These are phyloP conservation scores for Starmerella asiatica DNA, from an alignment of 805 yeast species.

Conservation along the genomic window DNA sequence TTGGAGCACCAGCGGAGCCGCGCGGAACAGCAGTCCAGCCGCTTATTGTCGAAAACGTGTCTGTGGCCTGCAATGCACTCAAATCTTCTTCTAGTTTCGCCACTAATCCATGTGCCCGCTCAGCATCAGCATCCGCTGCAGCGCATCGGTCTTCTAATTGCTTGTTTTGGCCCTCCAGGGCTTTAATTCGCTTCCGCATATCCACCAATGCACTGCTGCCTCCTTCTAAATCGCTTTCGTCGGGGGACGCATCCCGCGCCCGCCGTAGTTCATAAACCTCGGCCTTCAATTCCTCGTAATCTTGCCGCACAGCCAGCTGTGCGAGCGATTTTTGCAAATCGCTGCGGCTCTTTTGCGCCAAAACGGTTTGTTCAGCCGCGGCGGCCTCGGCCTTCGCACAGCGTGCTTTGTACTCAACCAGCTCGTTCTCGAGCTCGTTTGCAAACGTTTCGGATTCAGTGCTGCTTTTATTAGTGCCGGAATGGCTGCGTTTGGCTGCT, in stretches of 20 bases:
- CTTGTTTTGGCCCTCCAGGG: constrained; percentile 3
- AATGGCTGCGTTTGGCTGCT: neutral
- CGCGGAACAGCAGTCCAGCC: constrained; percentile 29
- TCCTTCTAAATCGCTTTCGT: neutral
- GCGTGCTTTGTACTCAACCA: constrained; percentile 1
- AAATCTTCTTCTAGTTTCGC: constrained; percentile 62
- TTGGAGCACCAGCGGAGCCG: constrained; percentile 26
- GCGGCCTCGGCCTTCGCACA: constrained; percentile 2
- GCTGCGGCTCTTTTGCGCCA: constrained; percentile 4
- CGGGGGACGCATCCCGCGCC: constrained; percentile 34
- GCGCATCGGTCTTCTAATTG: constrained; percentile 41
- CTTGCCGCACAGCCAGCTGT: constrained; percentile 26
- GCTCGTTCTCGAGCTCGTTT: constrained; percentile 13
- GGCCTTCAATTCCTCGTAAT: constrained; percentile 60
- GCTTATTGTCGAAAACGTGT: constrained; percentile 25
- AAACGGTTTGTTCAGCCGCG: neutral
- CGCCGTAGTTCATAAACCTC: constrained; percentile 46
- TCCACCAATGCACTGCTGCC: neutral
- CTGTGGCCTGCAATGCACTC: constrained; percentile 19
- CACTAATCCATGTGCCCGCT: constrained; percentile 36
- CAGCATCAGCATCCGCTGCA: constrained; percentile 24
- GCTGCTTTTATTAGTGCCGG: neutral
- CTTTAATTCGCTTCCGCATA: constrained; percentile 4
- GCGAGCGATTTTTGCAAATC: constrained; percentile 1
- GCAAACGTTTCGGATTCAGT: constrained; percentile 8